A percentile compares a stretch with the other conserved stretches of the same genome.
These are phyloP conservation scores for Kwoniella mangroviensis DNA, from an alignment of 768 basidiomycete genomes.

Conservation along the genomic window DNA sequence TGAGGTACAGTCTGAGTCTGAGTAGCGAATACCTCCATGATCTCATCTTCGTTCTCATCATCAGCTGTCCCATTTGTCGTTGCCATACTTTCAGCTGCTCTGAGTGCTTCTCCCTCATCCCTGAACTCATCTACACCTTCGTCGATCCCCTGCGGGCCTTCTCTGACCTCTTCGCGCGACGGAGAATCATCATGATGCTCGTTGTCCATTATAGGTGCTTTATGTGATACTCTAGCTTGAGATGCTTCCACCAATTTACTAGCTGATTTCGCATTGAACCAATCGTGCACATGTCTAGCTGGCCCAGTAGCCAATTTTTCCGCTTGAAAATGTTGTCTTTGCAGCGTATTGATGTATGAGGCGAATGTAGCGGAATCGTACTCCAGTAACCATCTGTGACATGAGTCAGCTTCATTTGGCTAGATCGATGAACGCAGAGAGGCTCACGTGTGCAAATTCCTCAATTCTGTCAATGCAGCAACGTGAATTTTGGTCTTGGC, in stretches of 20 bases:
- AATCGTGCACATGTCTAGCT: constrained; percentile 49
- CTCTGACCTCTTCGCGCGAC: constrained; percentile 2
- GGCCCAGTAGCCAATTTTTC: constrained; percentile 39
- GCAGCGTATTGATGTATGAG: constrained; percentile 86
- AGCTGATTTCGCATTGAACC: constrained; percentile 89
- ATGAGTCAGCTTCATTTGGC: constrained; percentile 2
- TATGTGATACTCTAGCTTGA: constrained; percentile 45
- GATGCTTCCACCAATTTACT: constrained; percentile 66
- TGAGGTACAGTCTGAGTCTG: constrained; percentile 43
- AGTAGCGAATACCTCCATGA: constrained; percentile 50
- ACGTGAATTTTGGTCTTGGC: constrained; percentile 90
- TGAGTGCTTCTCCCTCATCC: constrained; percentile 62
- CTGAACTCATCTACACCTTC: constrained; percentile 62
- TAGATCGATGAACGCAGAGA: too few species aligned
- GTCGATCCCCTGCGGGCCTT: constrained; percentile 11
- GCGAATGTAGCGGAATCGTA: constrained; percentile 92
- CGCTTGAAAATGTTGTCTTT: constrained; percentile 67
- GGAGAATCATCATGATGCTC: constrained; percentile 30
- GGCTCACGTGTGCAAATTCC: constrained; percentile 76
- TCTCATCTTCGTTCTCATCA: constrained; percentile 40
- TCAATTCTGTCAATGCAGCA: constrained; percentile 79
- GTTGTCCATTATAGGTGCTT: constrained; percentile 45
- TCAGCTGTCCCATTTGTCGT: not conserved
- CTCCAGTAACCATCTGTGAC: constrained; percentile 74
- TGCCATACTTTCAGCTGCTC: constrained; percentile 4